Conservation (phyloP, 371 early-diverging fungal genomes). For the Ecytonucleospora hepatopenaei region DNA sequence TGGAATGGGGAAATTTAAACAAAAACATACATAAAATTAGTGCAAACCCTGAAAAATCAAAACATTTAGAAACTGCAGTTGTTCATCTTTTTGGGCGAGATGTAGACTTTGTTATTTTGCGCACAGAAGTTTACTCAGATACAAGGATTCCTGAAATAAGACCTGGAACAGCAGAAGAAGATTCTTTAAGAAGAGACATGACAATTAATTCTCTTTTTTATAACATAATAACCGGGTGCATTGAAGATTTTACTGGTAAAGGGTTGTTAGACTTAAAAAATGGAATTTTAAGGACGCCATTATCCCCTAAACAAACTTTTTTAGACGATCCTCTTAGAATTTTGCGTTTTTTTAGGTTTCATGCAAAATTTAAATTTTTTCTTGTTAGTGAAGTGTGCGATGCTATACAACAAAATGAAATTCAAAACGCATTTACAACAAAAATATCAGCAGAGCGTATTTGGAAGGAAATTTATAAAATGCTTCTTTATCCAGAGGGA, state of each 20-base stretch:
- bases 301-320: conserved; percentile 77
- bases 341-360: conserved; percentile 82
- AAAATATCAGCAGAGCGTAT: conserved; percentile 88
- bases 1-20: conserved; percentile 52
- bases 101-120: conserved; percentile 85
- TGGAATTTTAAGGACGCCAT: conserved; percentile 66
- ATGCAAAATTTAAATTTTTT: conserved; percentile 69
- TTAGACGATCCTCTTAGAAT: conserved; percentile 91
- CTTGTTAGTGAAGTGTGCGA: conserved; percentile 63
- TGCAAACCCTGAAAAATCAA: conserved; percentile 83
- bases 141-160: conserved; percentile 70
- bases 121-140: conserved; percentile 75
- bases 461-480: conserved; percentile 82
- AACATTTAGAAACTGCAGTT: conserved; percentile 93
- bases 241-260: conserved; percentile 77
- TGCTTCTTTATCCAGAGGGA: conserved; percentile 62
- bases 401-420: conserved; percentile 55
- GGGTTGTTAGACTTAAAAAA: conserved; percentile 55
- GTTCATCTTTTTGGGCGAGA: conserved; percentile 65
- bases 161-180: conserved; percentile 82
- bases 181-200: conserved; percentile 84
- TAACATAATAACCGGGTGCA: conserved; percentile 69
- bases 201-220: conserved; percentile 95
- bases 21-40: conserved; percentile 66
- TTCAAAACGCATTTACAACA: conserved; percentile 59